phyloP scores from a whole-genome alignment of 768 basidiomycete species.

The Russula vinacea region DNA sequence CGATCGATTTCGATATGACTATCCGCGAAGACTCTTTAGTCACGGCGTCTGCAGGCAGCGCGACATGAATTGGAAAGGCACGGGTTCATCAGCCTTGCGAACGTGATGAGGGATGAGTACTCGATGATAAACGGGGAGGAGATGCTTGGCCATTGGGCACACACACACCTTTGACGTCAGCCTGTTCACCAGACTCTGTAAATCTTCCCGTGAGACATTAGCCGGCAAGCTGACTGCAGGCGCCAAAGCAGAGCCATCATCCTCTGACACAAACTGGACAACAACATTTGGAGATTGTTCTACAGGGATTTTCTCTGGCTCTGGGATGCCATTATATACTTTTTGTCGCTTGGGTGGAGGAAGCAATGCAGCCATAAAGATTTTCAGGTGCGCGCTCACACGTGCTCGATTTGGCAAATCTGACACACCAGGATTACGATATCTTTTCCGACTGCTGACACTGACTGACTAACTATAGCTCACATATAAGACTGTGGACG shows the following conservation, averaged over 20 bases:
- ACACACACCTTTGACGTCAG: conserved; percentile 65
- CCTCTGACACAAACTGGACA: conserved; percentile 90
- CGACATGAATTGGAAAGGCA: conserved; percentile 91
- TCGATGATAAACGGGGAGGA: not conserved
- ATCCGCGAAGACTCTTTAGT: conserved; percentile 61
- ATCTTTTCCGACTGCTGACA: not conserved
- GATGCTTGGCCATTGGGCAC: not conserved
- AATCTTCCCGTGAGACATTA: conserved; percentile 74
- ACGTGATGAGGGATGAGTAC: conserved; percentile 25
- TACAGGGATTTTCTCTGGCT: conserved; percentile 52
- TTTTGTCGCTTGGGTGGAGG: conserved; percentile 90
- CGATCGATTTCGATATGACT: conserved; percentile 80
- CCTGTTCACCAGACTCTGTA: conserved; percentile 89
- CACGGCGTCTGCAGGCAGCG: conserved; percentile 55
- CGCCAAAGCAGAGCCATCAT: conserved; percentile 76
- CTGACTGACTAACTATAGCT: not conserved
- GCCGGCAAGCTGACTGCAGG: conserved; percentile 89
- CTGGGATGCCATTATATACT: conserved; percentile 69
- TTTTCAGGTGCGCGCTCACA: not conserved
- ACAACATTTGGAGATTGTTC: conserved; percentile 64
- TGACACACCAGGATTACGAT: conserved; percentile 17
- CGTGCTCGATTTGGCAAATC: not conserved
- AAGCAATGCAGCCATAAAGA: conserved; percentile 72
- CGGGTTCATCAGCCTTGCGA: conserved; percentile 76
- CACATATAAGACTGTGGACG: not conserved